Conservation (phyloP, 139 green algal genomes). For the Auxenochlorella pyrenoidosa region DNA sequence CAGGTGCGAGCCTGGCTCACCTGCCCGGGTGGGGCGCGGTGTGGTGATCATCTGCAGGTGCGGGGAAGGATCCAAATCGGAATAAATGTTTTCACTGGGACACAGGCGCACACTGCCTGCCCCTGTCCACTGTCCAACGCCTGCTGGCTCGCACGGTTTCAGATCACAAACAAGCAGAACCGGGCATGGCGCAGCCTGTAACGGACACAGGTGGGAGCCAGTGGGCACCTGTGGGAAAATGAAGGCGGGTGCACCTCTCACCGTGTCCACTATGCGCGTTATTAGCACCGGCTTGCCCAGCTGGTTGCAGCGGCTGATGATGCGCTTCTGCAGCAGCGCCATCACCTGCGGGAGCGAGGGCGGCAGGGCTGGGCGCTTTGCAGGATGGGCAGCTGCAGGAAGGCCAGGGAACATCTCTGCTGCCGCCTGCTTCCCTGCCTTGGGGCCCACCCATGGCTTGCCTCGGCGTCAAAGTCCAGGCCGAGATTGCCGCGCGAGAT, state of each 20-base stretch:
- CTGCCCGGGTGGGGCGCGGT: constrained; percentile 63
- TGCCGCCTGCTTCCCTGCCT: background rate
- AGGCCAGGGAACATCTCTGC: too few relatives aligned
- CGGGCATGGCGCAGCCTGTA: background rate
- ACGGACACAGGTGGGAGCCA: too few relatives aligned
- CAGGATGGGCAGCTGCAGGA: background rate
- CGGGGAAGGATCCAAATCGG: background rate
- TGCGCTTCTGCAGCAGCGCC: constrained; percentile 67
- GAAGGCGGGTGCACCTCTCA: background rate
- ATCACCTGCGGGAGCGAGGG: constrained; percentile 77
- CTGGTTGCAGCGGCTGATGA: constrained; percentile 60
- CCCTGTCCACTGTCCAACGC: too few relatives aligned
- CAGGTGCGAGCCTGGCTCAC: constrained; percentile 43
- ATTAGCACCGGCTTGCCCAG: constrained; percentile 86
- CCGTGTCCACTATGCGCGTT: constrained; percentile 90
- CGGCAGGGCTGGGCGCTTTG: constrained; percentile 56
- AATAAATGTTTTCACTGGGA: too few relatives aligned
- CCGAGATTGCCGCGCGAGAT: constrained; percentile 88
- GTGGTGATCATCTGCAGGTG: constrained; percentile 64
- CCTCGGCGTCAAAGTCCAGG: constrained; percentile 72
- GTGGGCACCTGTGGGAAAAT: too few relatives aligned
- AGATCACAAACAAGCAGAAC: too few relatives aligned
- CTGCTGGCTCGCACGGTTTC: too few relatives aligned
- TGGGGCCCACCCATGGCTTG: background rate
- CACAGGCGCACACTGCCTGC: too few relatives aligned